Evolutionary conservation across 495 filamentous ascomycete genomes (phyloP).

Genomic region (Xylaria bambusicola): DNA sequence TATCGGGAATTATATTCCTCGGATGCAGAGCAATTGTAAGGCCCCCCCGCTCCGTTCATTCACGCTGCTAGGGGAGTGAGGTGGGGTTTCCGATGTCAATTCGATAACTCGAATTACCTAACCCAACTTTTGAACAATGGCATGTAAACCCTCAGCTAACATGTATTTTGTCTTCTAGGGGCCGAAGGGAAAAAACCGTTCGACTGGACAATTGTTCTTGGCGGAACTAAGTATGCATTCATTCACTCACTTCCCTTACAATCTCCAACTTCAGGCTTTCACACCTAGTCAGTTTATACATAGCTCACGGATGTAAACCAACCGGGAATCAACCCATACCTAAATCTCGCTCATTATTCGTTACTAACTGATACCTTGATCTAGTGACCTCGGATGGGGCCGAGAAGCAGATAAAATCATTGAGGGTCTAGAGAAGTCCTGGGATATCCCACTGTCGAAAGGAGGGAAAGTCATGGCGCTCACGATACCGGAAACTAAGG

Average conservation of each 20-base stretch:
- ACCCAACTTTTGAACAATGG: too few relatives aligned
- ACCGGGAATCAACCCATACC: neutral
- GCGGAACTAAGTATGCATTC: constrained; percentile 57
- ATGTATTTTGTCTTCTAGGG: constrained; percentile 16
- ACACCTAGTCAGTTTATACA: neutral
- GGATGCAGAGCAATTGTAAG: constrained; percentile 50
- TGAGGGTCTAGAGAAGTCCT: constrained; percentile 44
- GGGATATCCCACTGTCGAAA: constrained; percentile 47
- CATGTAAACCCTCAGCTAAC: constrained; percentile 3
- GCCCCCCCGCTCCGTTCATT: neutral
- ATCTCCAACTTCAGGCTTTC: neutral
- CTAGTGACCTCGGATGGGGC: constrained; percentile 48
- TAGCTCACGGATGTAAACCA: neutral
- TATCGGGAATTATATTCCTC: constrained; percentile 40
- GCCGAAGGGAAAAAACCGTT: constrained; percentile 22
- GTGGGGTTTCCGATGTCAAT: too few relatives aligned
- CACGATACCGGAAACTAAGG: constrained; percentile 56
- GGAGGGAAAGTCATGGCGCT: constrained; percentile 59
- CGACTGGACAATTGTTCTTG: constrained; percentile 55
- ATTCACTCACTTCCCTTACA: too few relatives aligned
- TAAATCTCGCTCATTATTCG: too few relatives aligned
- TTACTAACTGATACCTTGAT: neutral
- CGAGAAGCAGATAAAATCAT: constrained; percentile 38
- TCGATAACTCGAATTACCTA: too few relatives aligned
- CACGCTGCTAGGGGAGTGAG: too few relatives aligned